phyloP scores from a whole-genome alignment of 371 early-diverging fungal species.

The Syncephalis fuscata region DNA sequence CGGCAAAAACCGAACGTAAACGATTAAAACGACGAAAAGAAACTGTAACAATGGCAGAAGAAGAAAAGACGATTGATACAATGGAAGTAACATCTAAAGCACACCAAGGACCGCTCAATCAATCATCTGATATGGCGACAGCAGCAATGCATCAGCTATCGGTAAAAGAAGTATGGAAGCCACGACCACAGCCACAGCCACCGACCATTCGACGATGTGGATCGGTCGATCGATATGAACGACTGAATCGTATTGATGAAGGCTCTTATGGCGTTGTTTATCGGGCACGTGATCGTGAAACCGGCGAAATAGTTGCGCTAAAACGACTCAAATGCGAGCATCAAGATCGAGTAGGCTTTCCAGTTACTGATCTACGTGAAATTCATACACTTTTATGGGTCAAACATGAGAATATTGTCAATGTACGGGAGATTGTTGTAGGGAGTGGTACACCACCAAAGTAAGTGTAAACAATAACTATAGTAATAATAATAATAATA shows the following conservation, averaged over 20 bases:
- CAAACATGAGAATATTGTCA: constrained; percentile 89
- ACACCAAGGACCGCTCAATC: too few species aligned
- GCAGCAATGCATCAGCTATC: background rate
- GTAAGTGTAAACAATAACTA: constrained; percentile 32
- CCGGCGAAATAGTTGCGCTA: constrained; percentile 92
- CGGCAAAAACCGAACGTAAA: too few species aligned
- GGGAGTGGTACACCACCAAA: constrained; percentile 37
- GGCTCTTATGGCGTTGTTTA: constrained; percentile 99
- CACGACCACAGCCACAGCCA: constrained; percentile 8
- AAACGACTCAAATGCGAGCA: constrained; percentile 89
- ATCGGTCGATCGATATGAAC: constrained; percentile 71
- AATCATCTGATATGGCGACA: too few species aligned
- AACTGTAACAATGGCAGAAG: too few species aligned
- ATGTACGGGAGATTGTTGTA: constrained; percentile 83
- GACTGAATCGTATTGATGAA: constrained; percentile 93
- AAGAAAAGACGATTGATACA: too few species aligned
- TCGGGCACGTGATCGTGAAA: constrained; percentile 79
- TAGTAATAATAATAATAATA: background rate
- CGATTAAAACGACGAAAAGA: too few species aligned
- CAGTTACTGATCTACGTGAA: constrained; percentile 83
- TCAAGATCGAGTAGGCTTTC: constrained; percentile 91
- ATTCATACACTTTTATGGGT: constrained; percentile 74
- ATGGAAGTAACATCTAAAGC: too few species aligned
- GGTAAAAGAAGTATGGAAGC: background rate
- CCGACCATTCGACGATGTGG: constrained; percentile 40